phyloP scores from a whole-genome alignment of 2,329 filamentous ascomycete genomes.

The Verticillium tricorpus region DNA sequence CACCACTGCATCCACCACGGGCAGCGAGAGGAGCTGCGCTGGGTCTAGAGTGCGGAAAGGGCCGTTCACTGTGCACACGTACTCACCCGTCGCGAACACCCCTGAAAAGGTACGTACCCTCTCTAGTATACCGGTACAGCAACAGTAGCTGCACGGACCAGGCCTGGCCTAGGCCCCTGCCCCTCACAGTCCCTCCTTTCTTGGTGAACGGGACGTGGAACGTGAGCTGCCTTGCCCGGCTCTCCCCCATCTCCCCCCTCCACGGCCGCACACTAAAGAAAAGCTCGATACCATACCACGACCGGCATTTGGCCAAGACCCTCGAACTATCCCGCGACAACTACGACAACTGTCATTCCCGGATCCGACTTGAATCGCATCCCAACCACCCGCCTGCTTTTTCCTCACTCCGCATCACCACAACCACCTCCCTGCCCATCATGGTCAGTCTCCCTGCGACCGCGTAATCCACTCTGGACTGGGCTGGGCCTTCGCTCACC shows the following conservation, averaged over 20 bases:
- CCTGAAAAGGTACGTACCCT: background rate
- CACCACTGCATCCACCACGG: too few species aligned
- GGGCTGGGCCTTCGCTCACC: background rate
- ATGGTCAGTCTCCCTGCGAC: slow-evolving; percentile 4
- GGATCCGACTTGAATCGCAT: background rate
- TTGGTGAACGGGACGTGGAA: background rate
- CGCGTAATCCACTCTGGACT: background rate
- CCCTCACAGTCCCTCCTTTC: slow-evolving; percentile 10
- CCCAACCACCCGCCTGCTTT: background rate
- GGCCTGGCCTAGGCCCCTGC: slow-evolving; percentile 3
- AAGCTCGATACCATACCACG: slow-evolving; percentile 8
- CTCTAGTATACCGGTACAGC: background rate
- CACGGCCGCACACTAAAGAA: slow-evolving; percentile 13
- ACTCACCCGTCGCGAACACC: background rate
- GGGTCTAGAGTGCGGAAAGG: too few species aligned
- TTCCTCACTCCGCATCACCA: background rate
- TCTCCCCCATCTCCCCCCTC: slow-evolving; percentile 11
- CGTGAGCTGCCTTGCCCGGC: background rate
- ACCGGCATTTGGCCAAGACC: slow-evolving; percentile 9
- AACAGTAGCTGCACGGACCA: background rate
- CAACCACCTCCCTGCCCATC: background rate
- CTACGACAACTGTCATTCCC: background rate
- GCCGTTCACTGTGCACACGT: background rate
- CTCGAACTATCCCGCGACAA: slow-evolving; percentile 2
- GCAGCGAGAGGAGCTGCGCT: too few species aligned